Evolutionary conservation across 352 stramenopile genomes (phyloP).

Genomic region (Phytopythium delawarense): DNA sequence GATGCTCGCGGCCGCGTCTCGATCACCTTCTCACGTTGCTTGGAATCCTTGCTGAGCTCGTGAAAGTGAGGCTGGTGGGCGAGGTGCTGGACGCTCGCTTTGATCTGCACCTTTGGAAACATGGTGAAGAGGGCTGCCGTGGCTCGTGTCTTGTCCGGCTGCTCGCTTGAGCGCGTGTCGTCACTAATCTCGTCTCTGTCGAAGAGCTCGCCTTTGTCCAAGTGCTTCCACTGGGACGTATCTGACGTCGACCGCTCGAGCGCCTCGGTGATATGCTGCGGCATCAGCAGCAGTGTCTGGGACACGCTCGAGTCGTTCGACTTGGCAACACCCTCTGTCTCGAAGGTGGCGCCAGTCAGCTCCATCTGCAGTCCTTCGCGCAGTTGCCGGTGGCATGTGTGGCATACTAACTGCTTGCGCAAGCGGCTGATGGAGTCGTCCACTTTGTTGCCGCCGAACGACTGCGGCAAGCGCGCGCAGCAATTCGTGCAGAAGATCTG

Average conservation of each 20-base stretch:
- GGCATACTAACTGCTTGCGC: slow-evolving; percentile 82
- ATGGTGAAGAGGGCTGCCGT: slow-evolving; percentile 64
- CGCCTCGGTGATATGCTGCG: slow-evolving; percentile 62
- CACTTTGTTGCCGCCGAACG: slow-evolving; percentile 68
- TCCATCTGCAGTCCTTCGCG: slow-evolving; percentile 79
- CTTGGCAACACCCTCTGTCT: slow-evolving; percentile 28
- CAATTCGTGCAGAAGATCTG: slow-evolving; percentile 87
- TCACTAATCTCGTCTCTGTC: slow-evolving; percentile 81
- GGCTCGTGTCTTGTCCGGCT: slow-evolving; percentile 45
- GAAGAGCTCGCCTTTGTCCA: slow-evolving; percentile 68
- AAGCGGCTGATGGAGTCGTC: slow-evolving; percentile 74
- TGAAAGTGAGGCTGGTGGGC: slow-evolving; percentile 65
- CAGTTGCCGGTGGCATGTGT: slow-evolving; percentile 78
- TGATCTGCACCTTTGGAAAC: slow-evolving; percentile 85
- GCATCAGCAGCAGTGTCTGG: slow-evolving; percentile 75
- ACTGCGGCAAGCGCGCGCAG: slow-evolving; percentile 71
- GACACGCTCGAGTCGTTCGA: slow-evolving; percentile 20
- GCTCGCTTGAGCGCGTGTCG: slow-evolving; percentile 49
- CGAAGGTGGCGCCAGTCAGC: slow-evolving; percentile 34
- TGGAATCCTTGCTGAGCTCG: slow-evolving; percentile 36
- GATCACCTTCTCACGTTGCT: slow-evolving; percentile 23
- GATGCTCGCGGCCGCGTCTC: slow-evolving; percentile 35
- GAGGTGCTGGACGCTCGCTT: slow-evolving; percentile 72
- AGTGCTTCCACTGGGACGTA: slow-evolving; percentile 46
- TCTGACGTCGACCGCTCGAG: slow-evolving; percentile 62